Percentiles rank a stretch among this genome's conserved stretches.
Conservation (phyloP, 345 rosid species). For the Eucalyptus leucophloia region DNA sequence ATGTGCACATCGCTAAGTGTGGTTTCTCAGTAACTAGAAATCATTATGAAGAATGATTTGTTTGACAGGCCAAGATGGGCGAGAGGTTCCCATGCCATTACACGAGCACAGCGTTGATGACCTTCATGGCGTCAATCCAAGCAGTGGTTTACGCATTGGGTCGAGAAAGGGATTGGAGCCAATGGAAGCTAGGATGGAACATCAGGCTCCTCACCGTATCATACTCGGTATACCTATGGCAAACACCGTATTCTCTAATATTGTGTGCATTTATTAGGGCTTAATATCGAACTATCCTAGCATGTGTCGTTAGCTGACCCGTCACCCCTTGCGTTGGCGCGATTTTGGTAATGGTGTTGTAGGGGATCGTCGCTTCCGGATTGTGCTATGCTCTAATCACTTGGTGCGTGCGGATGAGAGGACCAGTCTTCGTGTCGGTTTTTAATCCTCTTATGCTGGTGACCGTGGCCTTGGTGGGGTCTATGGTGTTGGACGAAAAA, state of each 20-base stretch:
- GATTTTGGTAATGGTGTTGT: neutral
- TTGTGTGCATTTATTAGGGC: neutral
- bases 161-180: conserved; percentile 3
- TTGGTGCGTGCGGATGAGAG: conserved; percentile 12
- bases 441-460: conserved; percentile 21
- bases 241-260: neutral
- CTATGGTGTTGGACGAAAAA: conserved; percentile 11
- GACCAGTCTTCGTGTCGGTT: conserved; percentile 12
- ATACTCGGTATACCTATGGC: neutral
- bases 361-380: conserved; percentile 15
- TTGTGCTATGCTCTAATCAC: conserved; percentile 1
- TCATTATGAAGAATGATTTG: neutral
- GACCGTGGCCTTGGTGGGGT: neutral
- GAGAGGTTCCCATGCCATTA: neutral
- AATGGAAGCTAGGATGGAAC: conserved; percentile 24
- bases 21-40: neutral
- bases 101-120: neutral
- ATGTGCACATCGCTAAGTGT: neutral
- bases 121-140: neutral
- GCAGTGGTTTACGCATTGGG: neutral
- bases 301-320: neutral
- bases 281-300: too few relatives aligned
- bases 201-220: conserved; percentile 1
- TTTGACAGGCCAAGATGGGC: neutral
- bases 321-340: neutral